Percentiles rank a stretch among this genome's conserved stretches.
Evolutionary conservation across 106 monocot species (phyloP).

Genomic region (Acanthochlamys bracteata): DNA sequence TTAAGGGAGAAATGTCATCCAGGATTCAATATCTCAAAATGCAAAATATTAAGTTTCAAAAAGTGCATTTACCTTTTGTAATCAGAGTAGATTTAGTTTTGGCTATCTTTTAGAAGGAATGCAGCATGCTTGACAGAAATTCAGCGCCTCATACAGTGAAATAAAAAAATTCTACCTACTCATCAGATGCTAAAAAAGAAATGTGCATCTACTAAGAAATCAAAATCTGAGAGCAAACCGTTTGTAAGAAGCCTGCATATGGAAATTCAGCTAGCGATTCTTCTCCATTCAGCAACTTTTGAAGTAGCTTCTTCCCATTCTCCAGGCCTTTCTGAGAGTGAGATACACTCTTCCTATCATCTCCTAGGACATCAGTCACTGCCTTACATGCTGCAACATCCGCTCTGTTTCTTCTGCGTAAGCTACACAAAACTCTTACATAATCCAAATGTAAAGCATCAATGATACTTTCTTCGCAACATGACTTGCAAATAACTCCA

Average conservation of each 20-base stretch:
- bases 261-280: conserved; percentile 98
- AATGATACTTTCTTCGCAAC: conserved; percentile 51
- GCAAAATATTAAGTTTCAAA: too few relatives aligned
- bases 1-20: too few relatives aligned
- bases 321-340: conserved; percentile 26
- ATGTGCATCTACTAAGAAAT: background rate
- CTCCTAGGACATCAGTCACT: conserved; percentile 38
- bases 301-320: conserved; percentile 26
- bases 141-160: too few relatives aligned
- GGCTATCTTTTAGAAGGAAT: too few relatives aligned
- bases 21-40: too few relatives aligned
- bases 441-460: conserved; percentile 77
- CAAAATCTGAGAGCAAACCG: conserved; percentile 22
- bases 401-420: conserved; percentile 55
- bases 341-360: conserved; percentile 11
- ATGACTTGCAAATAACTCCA: conserved; percentile 62
- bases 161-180: too few relatives aligned
- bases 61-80: too few relatives aligned
- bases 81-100: too few relatives aligned
- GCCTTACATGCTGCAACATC: conserved; percentile 57
- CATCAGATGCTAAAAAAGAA: background rate
- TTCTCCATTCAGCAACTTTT: conserved; percentile 46
- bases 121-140: too few relatives aligned
- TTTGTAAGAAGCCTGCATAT: conserved; percentile 60
- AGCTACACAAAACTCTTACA: conserved; percentile 68